phyloP scores from a whole-genome alignment of 306 rosid species.

The Cicer chorassanicum region DNA sequence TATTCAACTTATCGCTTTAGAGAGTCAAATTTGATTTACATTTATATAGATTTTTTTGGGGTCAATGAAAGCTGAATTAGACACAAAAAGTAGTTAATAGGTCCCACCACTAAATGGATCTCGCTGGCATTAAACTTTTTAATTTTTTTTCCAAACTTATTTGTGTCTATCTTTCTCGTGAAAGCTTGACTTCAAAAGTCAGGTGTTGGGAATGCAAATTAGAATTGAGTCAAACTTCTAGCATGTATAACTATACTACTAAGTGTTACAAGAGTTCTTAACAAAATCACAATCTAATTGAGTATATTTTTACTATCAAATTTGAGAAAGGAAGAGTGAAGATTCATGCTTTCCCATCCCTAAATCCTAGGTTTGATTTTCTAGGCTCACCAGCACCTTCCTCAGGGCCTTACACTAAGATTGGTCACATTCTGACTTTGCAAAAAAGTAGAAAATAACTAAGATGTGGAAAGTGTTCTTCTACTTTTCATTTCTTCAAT shows the following conservation, averaged over 20 bases:
- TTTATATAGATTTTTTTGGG: too few species aligned
- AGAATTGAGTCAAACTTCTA: too few species aligned
- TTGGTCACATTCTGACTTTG: background rate
- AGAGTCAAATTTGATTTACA: too few species aligned
- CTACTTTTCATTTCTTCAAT: conserved; percentile 39
- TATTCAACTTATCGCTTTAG: too few species aligned
- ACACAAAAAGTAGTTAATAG: too few species aligned
- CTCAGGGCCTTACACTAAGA: conserved; percentile 9
- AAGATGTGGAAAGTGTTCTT: conserved; percentile 15
- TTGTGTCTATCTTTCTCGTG: too few species aligned
- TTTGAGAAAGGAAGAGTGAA: conserved; percentile 6
- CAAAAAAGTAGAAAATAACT: background rate
- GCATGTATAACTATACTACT: background rate
- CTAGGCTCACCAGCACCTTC: background rate
- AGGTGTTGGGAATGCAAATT: background rate
- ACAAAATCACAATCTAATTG: conserved; percentile 17
- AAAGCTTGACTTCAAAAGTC: background rate
- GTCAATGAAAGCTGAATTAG: too few species aligned
- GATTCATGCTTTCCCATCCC: background rate
- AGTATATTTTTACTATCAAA: background rate
- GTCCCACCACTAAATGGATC: too few species aligned
- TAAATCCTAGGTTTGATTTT: background rate
- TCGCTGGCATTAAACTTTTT: too few species aligned
- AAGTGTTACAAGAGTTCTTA: background rate
- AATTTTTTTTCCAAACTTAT: too few species aligned